These are phyloP conservation scores for Diaporthe sp. DNA, from an alignment of 2,329 filamentous ascomycete species.

Conservation along the genomic window DNA sequence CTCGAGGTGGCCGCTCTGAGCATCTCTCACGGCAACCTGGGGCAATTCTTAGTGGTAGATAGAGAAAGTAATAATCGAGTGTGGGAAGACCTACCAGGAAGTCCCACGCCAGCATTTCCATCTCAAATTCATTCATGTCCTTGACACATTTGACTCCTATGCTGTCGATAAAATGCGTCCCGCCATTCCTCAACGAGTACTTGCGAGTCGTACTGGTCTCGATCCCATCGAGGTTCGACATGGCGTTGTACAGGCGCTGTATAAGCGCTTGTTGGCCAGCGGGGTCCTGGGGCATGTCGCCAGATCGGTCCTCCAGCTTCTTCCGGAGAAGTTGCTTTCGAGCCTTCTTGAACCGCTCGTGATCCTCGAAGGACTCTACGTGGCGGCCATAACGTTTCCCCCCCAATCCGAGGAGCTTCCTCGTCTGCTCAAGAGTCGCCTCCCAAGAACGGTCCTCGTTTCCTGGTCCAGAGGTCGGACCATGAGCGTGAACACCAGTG, in stretches of 20 bases:
- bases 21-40: background rate
- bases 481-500: background rate
- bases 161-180: background rate
- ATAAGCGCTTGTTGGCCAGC: background rate
- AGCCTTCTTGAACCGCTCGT: background rate
- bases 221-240: background rate
- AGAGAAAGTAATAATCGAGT: background rate
- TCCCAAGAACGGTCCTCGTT: background rate
- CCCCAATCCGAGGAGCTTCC: background rate
- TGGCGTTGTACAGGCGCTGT: background rate
- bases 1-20: background rate
- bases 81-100: background rate
- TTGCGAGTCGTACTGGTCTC: background rate
- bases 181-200: fast-evolving
- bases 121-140: background rate
- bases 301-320: background rate
- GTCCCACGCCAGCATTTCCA: background rate
- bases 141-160: background rate
- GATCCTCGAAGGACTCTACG: background rate
- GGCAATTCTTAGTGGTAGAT: background rate
- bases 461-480: background rate
- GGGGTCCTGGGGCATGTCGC: background rate
- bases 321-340: background rate
- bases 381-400: background rate
- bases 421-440: background rate